Evolutionary conservation across 2,329 filamentous ascomycete genomes (phyloP), one percentile per base, ranked within the genome.

Genomic region (Fusarium odoratissimum): DNA sequence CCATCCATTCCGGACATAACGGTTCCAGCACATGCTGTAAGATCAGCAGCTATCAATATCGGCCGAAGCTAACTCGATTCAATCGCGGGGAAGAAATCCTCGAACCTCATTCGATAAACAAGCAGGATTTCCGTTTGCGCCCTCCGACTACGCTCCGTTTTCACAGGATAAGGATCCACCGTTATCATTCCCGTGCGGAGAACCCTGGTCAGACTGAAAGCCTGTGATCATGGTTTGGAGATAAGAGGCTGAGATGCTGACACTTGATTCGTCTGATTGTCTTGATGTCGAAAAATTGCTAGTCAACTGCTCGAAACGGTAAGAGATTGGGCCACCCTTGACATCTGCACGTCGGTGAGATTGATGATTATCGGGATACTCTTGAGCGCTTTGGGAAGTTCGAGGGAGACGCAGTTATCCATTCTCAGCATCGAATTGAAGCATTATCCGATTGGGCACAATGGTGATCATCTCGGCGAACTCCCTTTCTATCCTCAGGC

Each of bases 301-400:
- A 64, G 63, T 64, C 0, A 64, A 64, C 63, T 66, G 19, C 63
- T 45, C 3, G 25, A 66, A 64, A 5, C 25, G 49, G 63, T 64
- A 64, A 62, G n/a, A 62, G 56, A 40, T 31, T 23, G 1, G 57
- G 35, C 35, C 57, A 33, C 13, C 37, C 35, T 48, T 25, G 41
- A 35, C 33, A 37, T 11, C 41, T 49, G 35, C 21, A 23, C 8
- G 11, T 19, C 25, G 25, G 51, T 41, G 51, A 55, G 51, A 55
- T 55, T 41, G 21, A 55, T 11, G 8, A 10, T 41, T 9, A 14
- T n/a, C 23, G 25, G 8, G 14, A 23, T 30, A 14, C 19, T 28
- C 37, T 41, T 41, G 25, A 41, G 17, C 51, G 25, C 10, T 55
- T 57, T 57, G n/a, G 54, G 54, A 46, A 57, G 54, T 8, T 57